phyloP scores from a whole-genome alignment of 371 early-diverging fungal genomes.

The Nematocida minor region DNA sequence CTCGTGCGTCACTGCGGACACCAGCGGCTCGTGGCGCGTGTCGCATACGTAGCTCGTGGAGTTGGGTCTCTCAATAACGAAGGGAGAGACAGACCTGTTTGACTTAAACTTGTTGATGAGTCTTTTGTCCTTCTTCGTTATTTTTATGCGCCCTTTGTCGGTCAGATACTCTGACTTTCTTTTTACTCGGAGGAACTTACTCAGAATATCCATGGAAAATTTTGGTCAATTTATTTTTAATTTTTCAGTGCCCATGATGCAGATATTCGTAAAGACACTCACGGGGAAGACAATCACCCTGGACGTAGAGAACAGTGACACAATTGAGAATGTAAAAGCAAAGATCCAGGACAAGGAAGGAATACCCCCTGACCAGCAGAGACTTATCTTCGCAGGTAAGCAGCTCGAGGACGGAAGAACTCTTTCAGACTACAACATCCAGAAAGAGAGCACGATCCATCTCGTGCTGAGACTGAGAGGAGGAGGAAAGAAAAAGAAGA shows the following conservation, averaged over 20 bases:
- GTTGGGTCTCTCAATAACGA: conserved; percentile 13
- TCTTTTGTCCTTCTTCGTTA: conserved; percentile 40
- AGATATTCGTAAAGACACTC: conserved; percentile 91
- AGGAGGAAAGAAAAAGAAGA: conserved; percentile 68
- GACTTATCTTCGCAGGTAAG: conserved; percentile 97
- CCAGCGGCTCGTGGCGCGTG: conserved; percentile 6
- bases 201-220: conserved; percentile 24
- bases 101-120: conserved; percentile 23
- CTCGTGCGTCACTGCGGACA: background rate
- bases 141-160: conserved; percentile 33
- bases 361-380: conserved; percentile 98
- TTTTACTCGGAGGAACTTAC: conserved; percentile 41
- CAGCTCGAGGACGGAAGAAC: conserved; percentile 80
- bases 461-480: conserved; percentile 90
- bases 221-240: conserved; percentile 36
- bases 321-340: conserved; percentile 85
- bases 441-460: conserved; percentile 92
- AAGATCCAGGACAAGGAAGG: conserved; percentile 98
- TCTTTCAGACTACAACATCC: conserved; percentile 69
- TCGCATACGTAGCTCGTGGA: conserved; percentile 14
- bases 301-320: conserved; percentile 87
- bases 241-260: conserved; percentile 66
- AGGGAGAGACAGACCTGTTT: conserved; percentile 6
- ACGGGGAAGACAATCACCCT: conserved; percentile 94
- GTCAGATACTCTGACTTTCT: conserved; percentile 46